These are phyloP conservation scores for Fusarium sp. DNA, from an alignment of 2,329 filamentous ascomycete species.

Conservation along the genomic window DNA sequence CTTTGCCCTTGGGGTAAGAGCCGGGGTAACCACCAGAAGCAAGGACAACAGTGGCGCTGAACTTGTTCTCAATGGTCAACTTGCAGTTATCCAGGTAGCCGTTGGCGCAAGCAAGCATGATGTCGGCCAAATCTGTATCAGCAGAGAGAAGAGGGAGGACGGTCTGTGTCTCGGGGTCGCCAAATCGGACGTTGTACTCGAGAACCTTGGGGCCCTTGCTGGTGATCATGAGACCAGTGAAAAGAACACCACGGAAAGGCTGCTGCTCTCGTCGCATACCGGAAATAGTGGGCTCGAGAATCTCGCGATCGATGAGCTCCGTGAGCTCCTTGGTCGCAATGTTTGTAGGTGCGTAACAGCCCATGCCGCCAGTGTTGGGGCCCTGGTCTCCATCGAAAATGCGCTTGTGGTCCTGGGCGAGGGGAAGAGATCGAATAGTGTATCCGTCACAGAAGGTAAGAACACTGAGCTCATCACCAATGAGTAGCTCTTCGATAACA, in stretches of 20 bases:
- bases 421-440: slow-evolving; percentile 83
- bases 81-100: slow-evolving; percentile 78
- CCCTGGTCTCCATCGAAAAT: slow-evolving; percentile 91
- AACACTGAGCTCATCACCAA: slow-evolving; percentile 92
- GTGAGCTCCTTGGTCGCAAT: slow-evolving; percentile 82
- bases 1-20: slow-evolving; percentile 82
- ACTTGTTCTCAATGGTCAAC: slow-evolving; percentile 75
- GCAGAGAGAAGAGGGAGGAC: slow-evolving; percentile 79
- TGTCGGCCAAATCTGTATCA: slow-evolving; percentile 84
- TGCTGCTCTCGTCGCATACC: slow-evolving; percentile 87
- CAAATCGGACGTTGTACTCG: slow-evolving; percentile 92
- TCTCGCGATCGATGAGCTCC: slow-evolving; percentile 80
- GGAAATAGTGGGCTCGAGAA: slow-evolving; percentile 89
- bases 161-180: slow-evolving; percentile 89
- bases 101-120: slow-evolving; percentile 85
- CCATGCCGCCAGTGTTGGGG: slow-evolving; percentile 97
- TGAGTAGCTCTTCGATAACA: slow-evolving; percentile 93
- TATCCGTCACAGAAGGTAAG: slow-evolving; percentile 92
- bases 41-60: slow-evolving; percentile 92
- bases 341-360: slow-evolving; percentile 92
- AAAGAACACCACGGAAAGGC: slow-evolving; percentile 80
- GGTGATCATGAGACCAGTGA: slow-evolving; percentile 95
- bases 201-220: slow-evolving; percentile 81
- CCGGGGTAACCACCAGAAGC: slow-evolving; percentile 93
- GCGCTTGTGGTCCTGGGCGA: slow-evolving; percentile 97